Conservation (phyloP, 768 basidiomycete genomes). For the Boletus vermiculosoides region DNA sequence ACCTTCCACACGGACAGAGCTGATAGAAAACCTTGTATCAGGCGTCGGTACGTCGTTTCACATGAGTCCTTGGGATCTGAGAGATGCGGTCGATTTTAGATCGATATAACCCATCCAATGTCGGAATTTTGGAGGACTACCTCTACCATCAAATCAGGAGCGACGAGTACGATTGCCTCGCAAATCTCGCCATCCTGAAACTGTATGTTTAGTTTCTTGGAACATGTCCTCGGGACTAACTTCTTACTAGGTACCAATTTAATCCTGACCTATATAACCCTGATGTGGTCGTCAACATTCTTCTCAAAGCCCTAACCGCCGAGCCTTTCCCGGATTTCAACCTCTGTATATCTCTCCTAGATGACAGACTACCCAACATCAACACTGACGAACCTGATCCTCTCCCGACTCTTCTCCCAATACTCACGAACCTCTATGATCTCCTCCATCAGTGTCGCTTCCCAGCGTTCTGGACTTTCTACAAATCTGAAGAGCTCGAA, state of each 20-base stretch:
- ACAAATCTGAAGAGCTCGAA: constrained; percentile 68
- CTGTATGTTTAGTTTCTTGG: constrained; percentile 48
- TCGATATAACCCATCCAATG: constrained; percentile 95
- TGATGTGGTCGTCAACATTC: constrained; percentile 91
- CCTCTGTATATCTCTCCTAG: constrained; percentile 89
- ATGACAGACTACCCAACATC: constrained; percentile 58
- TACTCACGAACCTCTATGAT: constrained; percentile 63
- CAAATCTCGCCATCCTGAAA: constrained; percentile 93
- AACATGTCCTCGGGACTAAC: neutral
- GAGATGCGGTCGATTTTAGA: constrained; percentile 47
- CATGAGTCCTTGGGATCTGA: neutral
- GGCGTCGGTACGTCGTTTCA: constrained; percentile 67
- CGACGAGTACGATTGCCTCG: constrained; percentile 90
- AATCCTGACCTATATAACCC: constrained; percentile 91
- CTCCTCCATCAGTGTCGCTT: constrained; percentile 84
- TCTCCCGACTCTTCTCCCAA: constrained; percentile 64
- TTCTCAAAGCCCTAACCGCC: constrained; percentile 85
- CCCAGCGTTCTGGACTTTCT: constrained; percentile 80
- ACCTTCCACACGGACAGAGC: constrained; percentile 76
- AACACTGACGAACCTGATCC: constrained; percentile 81
- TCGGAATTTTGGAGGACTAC: constrained; percentile 93
- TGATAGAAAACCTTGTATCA: constrained; percentile 88
- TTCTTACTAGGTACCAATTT: constrained; percentile 78
- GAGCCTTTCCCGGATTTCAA: constrained; percentile 91
- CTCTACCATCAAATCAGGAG: constrained; percentile 90